Evolutionary conservation across 768 basidiomycete genomes (phyloP).

Genomic region (Kwoniella sp.): DNA sequence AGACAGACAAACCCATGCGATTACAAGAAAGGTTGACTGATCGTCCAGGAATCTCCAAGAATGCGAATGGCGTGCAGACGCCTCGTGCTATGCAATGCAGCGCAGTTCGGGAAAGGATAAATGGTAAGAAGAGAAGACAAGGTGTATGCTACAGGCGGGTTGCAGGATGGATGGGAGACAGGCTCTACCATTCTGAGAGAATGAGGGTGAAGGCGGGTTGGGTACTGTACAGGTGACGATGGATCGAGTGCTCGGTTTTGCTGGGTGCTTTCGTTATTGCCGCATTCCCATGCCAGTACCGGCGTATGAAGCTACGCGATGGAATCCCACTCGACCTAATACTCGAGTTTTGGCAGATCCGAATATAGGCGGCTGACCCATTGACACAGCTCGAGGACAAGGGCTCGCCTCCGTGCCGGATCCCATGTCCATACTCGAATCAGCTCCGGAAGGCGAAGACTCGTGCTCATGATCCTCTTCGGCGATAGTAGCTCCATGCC

Average conservation of each 20-base stretch:
- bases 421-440: slow-evolving; percentile 60
- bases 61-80: not conserved
- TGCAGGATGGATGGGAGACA: no score
- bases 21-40: not conserved
- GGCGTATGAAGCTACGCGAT: slow-evolving; percentile 43
- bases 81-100: no score
- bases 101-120: no score
- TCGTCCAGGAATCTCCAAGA: not conserved
- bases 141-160: no score
- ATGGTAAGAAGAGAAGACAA: no score
- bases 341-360: slow-evolving; percentile 45
- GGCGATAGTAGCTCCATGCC: slow-evolving; percentile 57
- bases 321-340: slow-evolving; percentile 35
- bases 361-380: slow-evolving; percentile 42
- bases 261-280: not conserved
- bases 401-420: slow-evolving; percentile 69
- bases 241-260: not conserved
- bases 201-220: not conserved
- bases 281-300: slow-evolving; percentile 22
- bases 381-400: slow-evolving; percentile 63
- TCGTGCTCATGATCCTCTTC: slow-evolving; percentile 69
- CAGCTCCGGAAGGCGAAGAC: slow-evolving; percentile 64
- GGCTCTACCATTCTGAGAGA: not conserved
- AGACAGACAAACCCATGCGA: not conserved
- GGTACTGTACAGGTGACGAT: not conserved